Percentiles rank a stretch among this genome's conserved stretches.
These are phyloP conservation scores for Plasmodium falciparum DNA, from an alignment of 169 alveolate genomes.

Conservation along the genomic window DNA sequence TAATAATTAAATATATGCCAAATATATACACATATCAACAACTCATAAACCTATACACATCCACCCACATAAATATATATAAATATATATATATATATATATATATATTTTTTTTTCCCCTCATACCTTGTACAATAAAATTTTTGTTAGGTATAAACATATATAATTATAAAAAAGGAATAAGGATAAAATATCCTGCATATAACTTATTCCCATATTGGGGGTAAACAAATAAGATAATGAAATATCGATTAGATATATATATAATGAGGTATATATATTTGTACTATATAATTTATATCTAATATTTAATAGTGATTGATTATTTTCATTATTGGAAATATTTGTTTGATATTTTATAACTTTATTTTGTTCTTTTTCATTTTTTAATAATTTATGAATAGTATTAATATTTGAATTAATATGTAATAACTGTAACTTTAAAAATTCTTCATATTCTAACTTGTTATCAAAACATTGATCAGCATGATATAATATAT, in stretches of 20 bases:
- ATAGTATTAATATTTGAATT: slow-evolving; percentile 58
- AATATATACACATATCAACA: background rate
- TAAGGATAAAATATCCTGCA: slow-evolving; percentile 50
- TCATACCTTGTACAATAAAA: slow-evolving; percentile 53
- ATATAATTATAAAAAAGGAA: slow-evolving; percentile 48
- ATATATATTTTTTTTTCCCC: too few species aligned
- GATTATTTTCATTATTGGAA: background rate
- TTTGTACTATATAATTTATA: slow-evolving; percentile 43
- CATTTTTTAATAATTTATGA: slow-evolving; percentile 48
- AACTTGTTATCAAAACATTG: slow-evolving; percentile 44
- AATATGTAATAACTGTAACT: slow-evolving; percentile 59
- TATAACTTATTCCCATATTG: slow-evolving; percentile 31
- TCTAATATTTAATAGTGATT: slow-evolving; percentile 13
- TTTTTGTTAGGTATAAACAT: slow-evolving; percentile 50
- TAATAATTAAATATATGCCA: background rate
- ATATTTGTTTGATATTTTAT: slow-evolving; percentile 3
- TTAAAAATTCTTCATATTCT: slow-evolving; percentile 66
- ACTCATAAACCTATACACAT: too few species aligned
- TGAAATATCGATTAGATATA: slow-evolving; percentile 47
- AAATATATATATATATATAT: background rate
- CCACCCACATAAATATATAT: background rate
- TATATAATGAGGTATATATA: slow-evolving; percentile 52
- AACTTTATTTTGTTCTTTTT: slow-evolving; percentile 39
- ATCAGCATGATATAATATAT: slow-evolving; percentile 52
- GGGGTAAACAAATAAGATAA: slow-evolving; percentile 63